Evolutionary conservation across 768 basidiomycete species (phyloP).

Genomic region (Panellus pusillus): DNA sequence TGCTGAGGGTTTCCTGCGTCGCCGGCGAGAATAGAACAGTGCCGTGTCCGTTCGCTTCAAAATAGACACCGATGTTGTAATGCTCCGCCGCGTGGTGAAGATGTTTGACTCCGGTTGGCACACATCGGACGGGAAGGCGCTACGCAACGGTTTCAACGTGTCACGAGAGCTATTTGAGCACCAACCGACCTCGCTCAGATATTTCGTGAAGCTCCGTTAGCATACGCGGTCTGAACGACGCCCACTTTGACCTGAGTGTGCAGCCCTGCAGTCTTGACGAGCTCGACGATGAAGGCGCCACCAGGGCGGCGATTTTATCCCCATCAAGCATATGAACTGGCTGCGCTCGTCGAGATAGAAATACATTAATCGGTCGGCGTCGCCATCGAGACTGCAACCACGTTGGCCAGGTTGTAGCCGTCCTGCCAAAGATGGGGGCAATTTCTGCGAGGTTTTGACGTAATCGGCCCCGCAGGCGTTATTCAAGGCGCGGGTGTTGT

Average conservation of each 20-base stretch:
- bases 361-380: slow-evolving; percentile 96
- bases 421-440: slow-evolving; percentile 74
- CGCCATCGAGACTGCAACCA: slow-evolving; percentile 94
- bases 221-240: slow-evolving; percentile 98
- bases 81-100: slow-evolving; percentile 95
- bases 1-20: slow-evolving; percentile 60
- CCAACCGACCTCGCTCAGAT: slow-evolving; percentile 69
- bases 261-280: slow-evolving; percentile 83
- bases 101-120: slow-evolving; percentile 96
- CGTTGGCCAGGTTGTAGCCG: slow-evolving; percentile 70
- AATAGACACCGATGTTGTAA: slow-evolving; percentile 96
- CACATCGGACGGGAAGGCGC: slow-evolving; percentile 93
- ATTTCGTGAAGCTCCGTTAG: slow-evolving; percentile 95
- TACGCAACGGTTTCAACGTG: slow-evolving; percentile 32
- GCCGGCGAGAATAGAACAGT: slow-evolving; percentile 90
- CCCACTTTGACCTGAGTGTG: slow-evolving; percentile 81
- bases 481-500: slow-evolving; percentile 72
- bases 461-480: slow-evolving; percentile 91
- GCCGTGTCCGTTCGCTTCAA: slow-evolving; percentile 98
- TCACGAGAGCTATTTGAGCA: background rate
- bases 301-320: slow-evolving; percentile 95
- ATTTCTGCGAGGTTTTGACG: slow-evolving; percentile 89
- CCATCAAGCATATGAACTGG: slow-evolving; percentile 93
- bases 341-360: slow-evolving; percentile 82
- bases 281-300: slow-evolving; percentile 91